Evolutionary conservation across 1,284 basidiomycete genomes (phyloP).

Genomic region (Singerocomus inundabilis): DNA sequence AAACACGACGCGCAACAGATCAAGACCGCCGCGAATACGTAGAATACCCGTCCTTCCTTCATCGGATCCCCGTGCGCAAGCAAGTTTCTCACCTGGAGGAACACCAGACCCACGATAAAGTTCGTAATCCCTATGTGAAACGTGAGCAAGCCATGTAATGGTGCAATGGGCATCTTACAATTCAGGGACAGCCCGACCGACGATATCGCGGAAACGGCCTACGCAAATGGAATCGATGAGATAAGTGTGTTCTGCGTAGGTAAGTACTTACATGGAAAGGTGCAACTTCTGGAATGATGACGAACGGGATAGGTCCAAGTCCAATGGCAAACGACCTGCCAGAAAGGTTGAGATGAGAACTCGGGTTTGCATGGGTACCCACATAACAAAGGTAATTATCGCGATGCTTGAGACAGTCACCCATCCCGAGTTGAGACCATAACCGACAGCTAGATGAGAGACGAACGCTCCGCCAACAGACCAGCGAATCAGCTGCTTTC

Average conservation of each 20-base stretch:
- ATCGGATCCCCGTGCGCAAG: constrained; percentile 61
- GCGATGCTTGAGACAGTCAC: constrained; percentile 68
- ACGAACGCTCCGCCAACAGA: constrained; percentile 63
- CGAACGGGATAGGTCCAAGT: constrained; percentile 89
- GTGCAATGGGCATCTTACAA: constrained; percentile 47
- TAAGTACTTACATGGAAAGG: constrained; percentile 62
- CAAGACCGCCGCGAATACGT: constrained; percentile 64
- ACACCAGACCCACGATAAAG: constrained; percentile 78
- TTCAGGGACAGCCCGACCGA: constrained; percentile 83
- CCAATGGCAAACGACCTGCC: constrained; percentile 82
- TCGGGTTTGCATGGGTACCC: constrained; percentile 27
- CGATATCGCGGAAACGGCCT: constrained; percentile 85
- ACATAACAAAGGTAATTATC: constrained; percentile 85
- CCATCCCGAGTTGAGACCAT: constrained; percentile 65
- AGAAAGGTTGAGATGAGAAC: constrained; percentile 2
- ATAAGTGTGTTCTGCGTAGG: neutral
- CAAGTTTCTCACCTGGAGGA: constrained; percentile 78
- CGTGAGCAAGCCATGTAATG: neutral
- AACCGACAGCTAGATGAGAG: constrained; percentile 68
- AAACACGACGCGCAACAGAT: constrained; percentile 39
- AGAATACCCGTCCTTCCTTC: constrained; percentile 82
- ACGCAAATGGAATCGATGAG: neutral
- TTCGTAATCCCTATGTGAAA: constrained; percentile 68
- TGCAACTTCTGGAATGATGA: constrained; percentile 90
- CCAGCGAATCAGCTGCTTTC: constrained; percentile 55